Evolutionary conservation across 2,329 filamentous ascomycete genomes (phyloP).

Genomic region (Xylaria hypoxylon): DNA sequence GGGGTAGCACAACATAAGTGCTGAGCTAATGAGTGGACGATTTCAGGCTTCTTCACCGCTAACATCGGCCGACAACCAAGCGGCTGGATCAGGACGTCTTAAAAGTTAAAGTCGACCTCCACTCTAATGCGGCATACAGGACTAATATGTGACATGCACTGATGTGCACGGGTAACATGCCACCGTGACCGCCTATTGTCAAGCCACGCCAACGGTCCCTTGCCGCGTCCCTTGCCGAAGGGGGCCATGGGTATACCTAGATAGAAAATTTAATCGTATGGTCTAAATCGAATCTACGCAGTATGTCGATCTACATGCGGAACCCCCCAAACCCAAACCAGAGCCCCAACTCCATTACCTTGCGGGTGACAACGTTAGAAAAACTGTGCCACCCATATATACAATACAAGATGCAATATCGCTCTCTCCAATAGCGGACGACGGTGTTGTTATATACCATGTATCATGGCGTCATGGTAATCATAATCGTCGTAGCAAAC

Average conservation of each 20-base stretch:
- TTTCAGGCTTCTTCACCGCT: conserved; percentile 27
- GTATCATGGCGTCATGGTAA: conserved; percentile 11
- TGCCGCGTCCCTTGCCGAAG: background rate
- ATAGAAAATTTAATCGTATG: conserved; percentile 21
- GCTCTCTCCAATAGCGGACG: background rate
- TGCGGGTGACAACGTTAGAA: conserved; percentile 2
- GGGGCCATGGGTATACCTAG: background rate
- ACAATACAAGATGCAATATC: conserved; percentile 28
- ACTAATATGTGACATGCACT: background rate
- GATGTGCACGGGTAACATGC: background rate
- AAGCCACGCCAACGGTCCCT: background rate
- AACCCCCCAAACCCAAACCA: conserved; percentile 15
- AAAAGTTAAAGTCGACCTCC: conserved; percentile 3
- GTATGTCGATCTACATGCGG: conserved; percentile 21
- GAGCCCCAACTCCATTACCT: conserved; percentile 25
- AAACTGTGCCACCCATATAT: conserved; percentile 22
- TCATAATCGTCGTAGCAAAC: conserved; percentile 6
- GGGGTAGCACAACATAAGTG: conserved; percentile 32
- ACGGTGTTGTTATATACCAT: background rate
- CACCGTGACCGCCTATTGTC: conserved; percentile 19
- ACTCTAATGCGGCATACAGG: background rate
- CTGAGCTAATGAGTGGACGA: conserved; percentile 21
- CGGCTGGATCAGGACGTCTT: background rate
- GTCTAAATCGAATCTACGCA: conserved; percentile 22
- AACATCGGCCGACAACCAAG: background rate